Evolutionary conservation across 2,329 filamentous ascomycete species (phyloP).

Genomic region (Blumeriella jaapii): DNA sequence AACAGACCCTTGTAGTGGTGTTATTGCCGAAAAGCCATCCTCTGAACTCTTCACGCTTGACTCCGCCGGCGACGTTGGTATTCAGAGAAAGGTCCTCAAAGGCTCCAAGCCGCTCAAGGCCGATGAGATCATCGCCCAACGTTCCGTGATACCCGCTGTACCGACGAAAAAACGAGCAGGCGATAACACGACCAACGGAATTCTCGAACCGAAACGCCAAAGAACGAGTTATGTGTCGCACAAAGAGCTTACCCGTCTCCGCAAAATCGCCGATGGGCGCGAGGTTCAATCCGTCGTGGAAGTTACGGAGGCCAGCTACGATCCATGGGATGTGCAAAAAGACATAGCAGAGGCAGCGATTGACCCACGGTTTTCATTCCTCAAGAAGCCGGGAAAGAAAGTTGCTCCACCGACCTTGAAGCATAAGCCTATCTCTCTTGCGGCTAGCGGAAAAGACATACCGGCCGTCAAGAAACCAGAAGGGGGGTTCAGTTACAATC

Average conservation of each 20-base stretch:
- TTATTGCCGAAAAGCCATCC: slow-evolving; percentile 72
- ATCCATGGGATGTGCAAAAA: slow-evolving; percentile 60
- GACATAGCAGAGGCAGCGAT: slow-evolving; percentile 33
- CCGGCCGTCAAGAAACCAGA: slow-evolving; percentile 70
- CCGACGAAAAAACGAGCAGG: slow-evolving; percentile 65
- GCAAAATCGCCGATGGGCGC: slow-evolving; percentile 63
- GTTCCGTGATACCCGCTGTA: slow-evolving; percentile 73
- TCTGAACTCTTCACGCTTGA: slow-evolving; percentile 81
- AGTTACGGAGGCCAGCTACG: slow-evolving; percentile 55
- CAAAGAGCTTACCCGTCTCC: slow-evolving; percentile 71
- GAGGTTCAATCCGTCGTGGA: slow-evolving; percentile 32
- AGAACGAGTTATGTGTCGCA: slow-evolving; percentile 71
- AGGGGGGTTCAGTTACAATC: slow-evolving; percentile 87
- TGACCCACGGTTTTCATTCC: slow-evolving; percentile 48
- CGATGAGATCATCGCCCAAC: slow-evolving; percentile 80
- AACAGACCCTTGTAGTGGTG: slow-evolving; percentile 46
- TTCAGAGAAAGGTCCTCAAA: slow-evolving; percentile 54
- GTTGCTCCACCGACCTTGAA: slow-evolving; percentile 67
- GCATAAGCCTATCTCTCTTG: slow-evolving; percentile 66
- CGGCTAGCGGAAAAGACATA: slow-evolving; percentile 68
- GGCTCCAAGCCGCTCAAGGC: slow-evolving; percentile 70
- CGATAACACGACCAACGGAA: slow-evolving; percentile 59
- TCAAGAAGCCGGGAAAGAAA: slow-evolving; percentile 53
- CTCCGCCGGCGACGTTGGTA: slow-evolving; percentile 54
- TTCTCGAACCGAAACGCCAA: slow-evolving; percentile 61